Evolutionary conservation across 768 basidiomycete genomes (phyloP), one percentile per base, ranked within the genome.

Genomic region (Tricholoma sp.): DNA sequence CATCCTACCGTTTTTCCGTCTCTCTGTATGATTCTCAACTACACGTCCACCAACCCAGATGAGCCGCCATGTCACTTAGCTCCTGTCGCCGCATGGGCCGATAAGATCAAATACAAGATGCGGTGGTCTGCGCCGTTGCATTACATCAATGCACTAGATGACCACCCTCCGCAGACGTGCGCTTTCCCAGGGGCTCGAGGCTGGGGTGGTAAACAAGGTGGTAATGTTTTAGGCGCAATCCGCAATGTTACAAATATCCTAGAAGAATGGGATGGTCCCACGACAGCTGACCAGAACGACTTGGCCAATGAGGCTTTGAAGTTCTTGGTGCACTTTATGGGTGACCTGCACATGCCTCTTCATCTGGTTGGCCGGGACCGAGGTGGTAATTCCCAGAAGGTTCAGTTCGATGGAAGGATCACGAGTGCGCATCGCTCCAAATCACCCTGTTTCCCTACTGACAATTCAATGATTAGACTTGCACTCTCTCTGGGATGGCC

Each of bases 261-360:
- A 18, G 76, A 76, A 45, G 76, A 79, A 7, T 85, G 81, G 65
- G 74, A 72, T 18, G 64, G 59, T 60, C 68, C 50, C 67, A 65
- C 48, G 54, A 59, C 52, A 29, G 7, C 2, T 31, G n/a, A 3
- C 31, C 68, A 64, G 2, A 70, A 72, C 13, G 69, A 59, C 5
- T 70, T 67, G 10, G 85, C 85, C 2, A 84, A 87, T 64, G 89
- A 93, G 63, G 91, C 96, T 2, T 76, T 98, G 63, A 89, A 91
- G 69, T 99, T 97, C 75, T 75, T 99, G 32, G 81, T 95, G 31
- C 97, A 99, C 70, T 98, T 93, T 63, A 54, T 97, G 10, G 94
- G 96, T 0, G 96, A 98, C 68, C 77, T 96, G 78, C 96, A 97
- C 64, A 86, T 89, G 80, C 96, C 96, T 4, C 74, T 99, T 53